phyloP scores from a whole-genome alignment of 805 yeast genomes.

The Wickerhamiella sorbophila region DNA sequence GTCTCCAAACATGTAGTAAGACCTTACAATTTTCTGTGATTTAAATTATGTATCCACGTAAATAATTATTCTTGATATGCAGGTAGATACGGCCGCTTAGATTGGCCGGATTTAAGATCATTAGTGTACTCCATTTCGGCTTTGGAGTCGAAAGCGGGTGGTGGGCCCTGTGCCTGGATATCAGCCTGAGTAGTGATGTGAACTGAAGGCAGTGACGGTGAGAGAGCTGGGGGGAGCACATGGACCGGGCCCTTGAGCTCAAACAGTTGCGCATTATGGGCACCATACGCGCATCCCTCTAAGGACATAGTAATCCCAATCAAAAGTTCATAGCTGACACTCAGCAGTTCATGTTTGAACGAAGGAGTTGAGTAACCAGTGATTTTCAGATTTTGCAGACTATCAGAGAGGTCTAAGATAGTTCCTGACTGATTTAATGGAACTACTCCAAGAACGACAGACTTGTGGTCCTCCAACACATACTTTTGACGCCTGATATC shows the following conservation, averaged over 20 bases:
- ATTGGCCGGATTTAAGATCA: background rate
- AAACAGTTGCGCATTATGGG: background rate
- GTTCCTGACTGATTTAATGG: background rate
- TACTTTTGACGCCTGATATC: background rate
- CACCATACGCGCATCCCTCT: background rate
- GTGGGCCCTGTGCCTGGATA: too few relatives aligned
- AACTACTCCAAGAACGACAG: background rate
- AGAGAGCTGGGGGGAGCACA: background rate
- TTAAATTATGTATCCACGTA: too few relatives aligned
- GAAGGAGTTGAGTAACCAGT: background rate
- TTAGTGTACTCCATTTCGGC: background rate
- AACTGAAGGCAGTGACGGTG: too few relatives aligned
- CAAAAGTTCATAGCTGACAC: background rate
- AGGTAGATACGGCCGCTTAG: background rate
- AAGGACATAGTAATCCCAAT: background rate
- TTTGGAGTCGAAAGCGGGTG: background rate
- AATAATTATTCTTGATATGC: background rate
- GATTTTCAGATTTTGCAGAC: background rate
- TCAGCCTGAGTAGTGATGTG: too few relatives aligned
- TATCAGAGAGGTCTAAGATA: background rate
- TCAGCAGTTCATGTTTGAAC: background rate
- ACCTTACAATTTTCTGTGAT: too few relatives aligned
- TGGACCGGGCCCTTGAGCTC: background rate
- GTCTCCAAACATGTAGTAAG: background rate
- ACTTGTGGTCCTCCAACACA: background rate